These are phyloP conservation scores for Amanita inopinata DNA, from an alignment of 768 basidiomycete genomes.

Conservation along the genomic window DNA sequence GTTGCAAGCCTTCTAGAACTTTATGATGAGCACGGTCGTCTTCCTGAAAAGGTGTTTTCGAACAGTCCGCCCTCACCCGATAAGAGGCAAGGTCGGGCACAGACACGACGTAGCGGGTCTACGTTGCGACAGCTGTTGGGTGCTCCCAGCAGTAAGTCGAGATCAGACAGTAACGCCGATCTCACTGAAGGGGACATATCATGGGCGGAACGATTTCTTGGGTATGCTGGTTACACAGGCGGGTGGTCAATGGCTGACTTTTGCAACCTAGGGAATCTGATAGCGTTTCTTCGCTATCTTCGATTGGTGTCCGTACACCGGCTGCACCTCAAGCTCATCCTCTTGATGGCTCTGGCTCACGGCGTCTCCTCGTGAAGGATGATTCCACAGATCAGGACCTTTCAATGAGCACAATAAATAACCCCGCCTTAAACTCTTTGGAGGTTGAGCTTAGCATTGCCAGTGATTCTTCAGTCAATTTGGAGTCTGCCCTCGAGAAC, in stretches of 20 bases:
- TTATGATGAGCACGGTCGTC: conserved; percentile 64
- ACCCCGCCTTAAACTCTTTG: conserved; percentile 59
- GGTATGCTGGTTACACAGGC: conserved; percentile 39
- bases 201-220: conserved; percentile 71
- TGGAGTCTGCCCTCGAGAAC: conserved; percentile 12
- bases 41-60: conserved; percentile 54
- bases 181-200: conserved; percentile 64
- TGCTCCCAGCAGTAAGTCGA: conserved; percentile 25
- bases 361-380: conserved; percentile 22
- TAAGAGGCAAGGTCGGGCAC: conserved; percentile 34
- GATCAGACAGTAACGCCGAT: conserved; percentile 5
- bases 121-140: conserved; percentile 70
- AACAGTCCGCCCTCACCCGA: conserved; percentile 38
- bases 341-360: conserved; percentile 22
- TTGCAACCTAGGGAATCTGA: conserved; percentile 32
- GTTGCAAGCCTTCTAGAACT: conserved; percentile 64
- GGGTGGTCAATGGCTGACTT: not conserved
- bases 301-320: conserved; percentile 44
- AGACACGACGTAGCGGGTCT: conserved; percentile 54
- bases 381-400: conserved; percentile 35
- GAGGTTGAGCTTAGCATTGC: conserved; percentile 61
- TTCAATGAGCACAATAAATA: conserved; percentile 29
- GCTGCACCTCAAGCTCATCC: conserved; percentile 31
- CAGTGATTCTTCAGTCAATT: conserved; percentile 26
- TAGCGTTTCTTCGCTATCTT: conserved; percentile 34